Conservation (phyloP, 1,139 yeast genomes). For the Hyphopichia fennica region DNA sequence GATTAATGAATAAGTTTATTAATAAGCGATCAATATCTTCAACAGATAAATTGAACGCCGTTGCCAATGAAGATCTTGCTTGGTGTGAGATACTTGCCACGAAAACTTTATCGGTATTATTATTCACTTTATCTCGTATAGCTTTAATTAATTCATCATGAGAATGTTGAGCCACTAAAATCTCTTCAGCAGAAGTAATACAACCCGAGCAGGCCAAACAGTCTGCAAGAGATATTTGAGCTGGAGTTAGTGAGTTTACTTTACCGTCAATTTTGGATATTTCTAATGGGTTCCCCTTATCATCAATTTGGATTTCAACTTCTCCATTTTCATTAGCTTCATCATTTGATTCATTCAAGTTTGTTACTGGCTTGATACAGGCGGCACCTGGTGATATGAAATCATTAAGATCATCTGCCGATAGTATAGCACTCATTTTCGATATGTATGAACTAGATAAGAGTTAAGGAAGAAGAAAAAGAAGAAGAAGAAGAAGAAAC, state of each 20-base stretch:
- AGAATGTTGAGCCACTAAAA: constrained; percentile 86
- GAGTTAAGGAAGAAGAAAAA: neutral
- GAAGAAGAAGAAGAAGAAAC: neutral
- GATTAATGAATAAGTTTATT: constrained; percentile 53
- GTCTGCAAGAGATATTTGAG: constrained; percentile 86
- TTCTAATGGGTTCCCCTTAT: constrained; percentile 69
- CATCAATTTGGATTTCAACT: constrained; percentile 66
- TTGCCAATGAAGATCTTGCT: constrained; percentile 77
- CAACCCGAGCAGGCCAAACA: constrained; percentile 98
- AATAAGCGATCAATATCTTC: constrained; percentile 62
- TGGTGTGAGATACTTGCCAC: constrained; percentile 88
- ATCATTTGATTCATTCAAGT: constrained; percentile 7
- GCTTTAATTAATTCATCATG: constrained; percentile 74
- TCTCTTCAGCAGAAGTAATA: constrained; percentile 94
- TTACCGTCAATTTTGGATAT: constrained; percentile 61
- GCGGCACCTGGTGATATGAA: constrained; percentile 94
- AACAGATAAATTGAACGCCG: constrained; percentile 57
- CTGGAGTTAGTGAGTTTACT: constrained; percentile 60
- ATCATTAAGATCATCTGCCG: constrained; percentile 90
- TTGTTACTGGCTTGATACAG: constrained; percentile 68
- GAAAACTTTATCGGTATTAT: constrained; percentile 37
- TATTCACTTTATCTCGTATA: constrained; percentile 32
- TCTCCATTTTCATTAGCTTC: constrained; percentile 26
- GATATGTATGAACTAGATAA: neutral
- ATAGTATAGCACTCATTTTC: constrained; percentile 78